Evolutionary conservation across 1,284 basidiomycete genomes (phyloP).

Genomic region (Taiwanofungus camphoratus): DNA sequence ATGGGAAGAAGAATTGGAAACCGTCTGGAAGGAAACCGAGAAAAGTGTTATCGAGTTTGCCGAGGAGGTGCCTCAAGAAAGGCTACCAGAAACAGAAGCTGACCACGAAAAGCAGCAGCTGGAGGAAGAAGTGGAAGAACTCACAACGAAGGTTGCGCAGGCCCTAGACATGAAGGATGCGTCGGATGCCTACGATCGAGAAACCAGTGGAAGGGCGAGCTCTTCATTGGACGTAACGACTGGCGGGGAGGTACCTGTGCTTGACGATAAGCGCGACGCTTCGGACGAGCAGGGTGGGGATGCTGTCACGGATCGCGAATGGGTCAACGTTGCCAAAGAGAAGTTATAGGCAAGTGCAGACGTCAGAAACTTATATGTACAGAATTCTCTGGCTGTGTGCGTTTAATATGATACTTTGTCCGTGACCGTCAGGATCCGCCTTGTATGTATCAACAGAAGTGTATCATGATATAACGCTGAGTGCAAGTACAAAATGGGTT

Average conservation of each 20-base stretch:
- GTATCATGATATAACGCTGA: too few relatives aligned
- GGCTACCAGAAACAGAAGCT: slow-evolving; percentile 1
- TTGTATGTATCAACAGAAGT: too few relatives aligned
- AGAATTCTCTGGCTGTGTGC: too few relatives aligned
- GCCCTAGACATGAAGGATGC: slow-evolving; percentile 17
- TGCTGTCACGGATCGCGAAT: too few relatives aligned
- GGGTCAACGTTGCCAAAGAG: too few relatives aligned
- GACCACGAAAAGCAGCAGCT: slow-evolving; percentile 8
- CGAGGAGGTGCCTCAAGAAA: not conserved
- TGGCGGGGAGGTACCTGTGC: slow-evolving; percentile 2
- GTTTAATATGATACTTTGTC: too few relatives aligned
- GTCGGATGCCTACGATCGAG: not conserved
- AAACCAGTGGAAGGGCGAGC: not conserved
- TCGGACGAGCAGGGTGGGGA: too few relatives aligned
- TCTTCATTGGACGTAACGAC: not conserved
- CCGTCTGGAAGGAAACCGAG: slow-evolving; percentile 49
- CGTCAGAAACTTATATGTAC: too few relatives aligned
- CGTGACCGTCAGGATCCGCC: too few relatives aligned
- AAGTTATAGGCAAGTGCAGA: too few relatives aligned
- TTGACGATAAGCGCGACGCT: slow-evolving; percentile 6
- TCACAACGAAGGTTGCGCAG: slow-evolving; percentile 29
- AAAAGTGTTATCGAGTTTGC: slow-evolving; percentile 10
- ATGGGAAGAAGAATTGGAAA: slow-evolving; percentile 60
- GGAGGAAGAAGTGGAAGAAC: slow-evolving; percentile 29
- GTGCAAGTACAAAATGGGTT: too few relatives aligned